A percentile compares a stretch with the other conserved stretches of the same genome.
Evolutionary conservation across 768 basidiomycete species (phyloP).

Genomic region (Phaffia tasmanica): DNA sequence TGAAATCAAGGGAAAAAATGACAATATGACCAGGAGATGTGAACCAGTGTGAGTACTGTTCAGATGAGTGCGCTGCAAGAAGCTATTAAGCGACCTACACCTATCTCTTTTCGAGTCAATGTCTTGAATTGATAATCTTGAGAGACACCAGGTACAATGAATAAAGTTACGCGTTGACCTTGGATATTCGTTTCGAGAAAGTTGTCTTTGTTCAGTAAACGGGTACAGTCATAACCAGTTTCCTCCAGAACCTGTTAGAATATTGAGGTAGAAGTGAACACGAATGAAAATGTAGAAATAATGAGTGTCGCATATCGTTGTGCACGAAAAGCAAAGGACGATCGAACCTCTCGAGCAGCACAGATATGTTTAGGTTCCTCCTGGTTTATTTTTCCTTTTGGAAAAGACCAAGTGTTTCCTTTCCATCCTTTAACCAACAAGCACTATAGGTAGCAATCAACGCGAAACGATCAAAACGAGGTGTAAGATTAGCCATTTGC

Average conservation of each 20-base stretch:
- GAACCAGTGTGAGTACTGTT: too few species aligned
- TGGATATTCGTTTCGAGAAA: slow-evolving; percentile 76
- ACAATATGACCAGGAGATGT: background rate
- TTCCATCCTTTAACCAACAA: slow-evolving; percentile 99
- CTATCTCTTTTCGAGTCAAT: slow-evolving; percentile 94
- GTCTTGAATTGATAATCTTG: slow-evolving; percentile 85
- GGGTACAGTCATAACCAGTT: slow-evolving; percentile 69
- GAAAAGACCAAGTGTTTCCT: slow-evolving; percentile 95
- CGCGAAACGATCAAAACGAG: background rate
- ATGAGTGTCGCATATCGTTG: background rate
- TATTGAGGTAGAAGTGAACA: background rate
- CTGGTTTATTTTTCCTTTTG: slow-evolving; percentile 98
- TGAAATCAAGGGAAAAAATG: slow-evolving; percentile 7
- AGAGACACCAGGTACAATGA: slow-evolving; percentile 73
- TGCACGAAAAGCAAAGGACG: background rate
- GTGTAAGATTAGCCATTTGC: background rate
- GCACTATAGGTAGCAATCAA: slow-evolving; percentile 48
- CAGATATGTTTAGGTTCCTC: slow-evolving; percentile 72
- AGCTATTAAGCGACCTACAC: slow-evolving; percentile 52
- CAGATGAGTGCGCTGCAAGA: background rate
- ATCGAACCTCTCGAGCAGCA: slow-evolving; percentile 76
- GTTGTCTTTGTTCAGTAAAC: slow-evolving; percentile 46
- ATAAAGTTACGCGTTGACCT: slow-evolving; percentile 70
- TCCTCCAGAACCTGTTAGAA: slow-evolving; percentile 78
- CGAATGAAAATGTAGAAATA: background rate